Conservation (phyloP, 2,329 filamentous ascomycete species). For the Talaromyces piceae region DNA sequence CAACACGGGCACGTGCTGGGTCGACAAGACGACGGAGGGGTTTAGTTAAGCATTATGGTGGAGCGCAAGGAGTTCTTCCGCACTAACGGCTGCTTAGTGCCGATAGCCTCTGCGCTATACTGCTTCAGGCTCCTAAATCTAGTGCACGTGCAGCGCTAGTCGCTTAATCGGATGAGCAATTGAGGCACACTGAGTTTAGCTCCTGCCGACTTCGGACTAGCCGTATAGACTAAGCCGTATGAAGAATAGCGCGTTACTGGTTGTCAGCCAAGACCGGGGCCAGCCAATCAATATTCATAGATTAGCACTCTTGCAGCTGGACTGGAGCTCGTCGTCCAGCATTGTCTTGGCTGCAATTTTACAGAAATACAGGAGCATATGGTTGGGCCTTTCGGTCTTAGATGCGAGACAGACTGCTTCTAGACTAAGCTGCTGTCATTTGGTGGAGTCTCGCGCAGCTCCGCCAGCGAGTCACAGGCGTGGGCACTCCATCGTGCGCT, state of each 20-base stretch:
- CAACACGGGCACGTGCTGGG: background rate
- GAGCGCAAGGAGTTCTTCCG: background rate
- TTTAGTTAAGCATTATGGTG: too few species aligned
- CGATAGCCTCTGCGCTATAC: background rate
- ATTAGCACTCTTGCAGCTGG: background rate
- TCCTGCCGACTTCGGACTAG: background rate
- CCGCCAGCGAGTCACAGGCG: constrained; percentile 5
- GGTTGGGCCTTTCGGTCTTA: background rate
- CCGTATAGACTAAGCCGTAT: background rate
- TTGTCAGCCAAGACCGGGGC: background rate
- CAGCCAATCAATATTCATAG: background rate
- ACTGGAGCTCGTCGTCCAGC: too few species aligned
- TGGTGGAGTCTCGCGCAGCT: background rate
- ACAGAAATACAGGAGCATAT: too few species aligned
- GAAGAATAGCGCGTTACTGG: background rate
- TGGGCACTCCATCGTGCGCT: background rate
- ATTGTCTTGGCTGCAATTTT: too few species aligned
- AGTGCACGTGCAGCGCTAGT: background rate
- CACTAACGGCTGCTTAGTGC: background rate
- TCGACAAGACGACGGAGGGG: background rate
- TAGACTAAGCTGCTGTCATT: background rate
- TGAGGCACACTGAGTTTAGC: background rate
- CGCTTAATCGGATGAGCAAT: background rate
- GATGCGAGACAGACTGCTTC: background rate
- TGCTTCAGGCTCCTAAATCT: background rate